These are phyloP conservation scores for Penicillium vulpinum DNA, from an alignment of 2,329 filamentous ascomycete genomes.

Conservation along the genomic window DNA sequence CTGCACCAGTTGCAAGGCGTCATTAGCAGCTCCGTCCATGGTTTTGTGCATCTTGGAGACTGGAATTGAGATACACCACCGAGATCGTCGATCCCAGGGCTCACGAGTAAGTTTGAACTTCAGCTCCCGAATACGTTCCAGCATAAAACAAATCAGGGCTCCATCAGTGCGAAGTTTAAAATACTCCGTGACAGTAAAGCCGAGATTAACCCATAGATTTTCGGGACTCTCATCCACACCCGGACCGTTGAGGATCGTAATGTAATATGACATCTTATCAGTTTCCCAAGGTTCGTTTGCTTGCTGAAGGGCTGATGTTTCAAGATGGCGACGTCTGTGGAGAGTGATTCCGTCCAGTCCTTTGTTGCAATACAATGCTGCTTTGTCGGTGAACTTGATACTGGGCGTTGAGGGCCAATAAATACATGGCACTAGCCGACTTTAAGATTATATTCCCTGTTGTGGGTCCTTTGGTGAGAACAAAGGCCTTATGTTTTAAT, in stretches of 20 bases:
- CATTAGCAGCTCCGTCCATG: neutral
- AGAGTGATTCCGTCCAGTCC: neutral
- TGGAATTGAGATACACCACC: conserved; percentile 6
- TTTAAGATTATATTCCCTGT: neutral
- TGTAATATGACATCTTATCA: conserved; percentile 3
- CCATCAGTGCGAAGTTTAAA: conserved; percentile 1
- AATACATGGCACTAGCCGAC: neutral
- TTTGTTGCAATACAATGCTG: neutral
- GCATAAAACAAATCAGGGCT: neutral
- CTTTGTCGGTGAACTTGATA: neutral
- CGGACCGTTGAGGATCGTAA: neutral
- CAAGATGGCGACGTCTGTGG: too few species aligned
- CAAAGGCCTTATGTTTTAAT: neutral
- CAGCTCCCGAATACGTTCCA: neutral
- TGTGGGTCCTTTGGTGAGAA: neutral
- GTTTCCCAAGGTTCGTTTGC: neutral
- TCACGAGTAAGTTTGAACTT: neutral
- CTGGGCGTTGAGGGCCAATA: neutral
- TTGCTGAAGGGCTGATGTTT: neutral
- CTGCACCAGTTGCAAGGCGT: neutral
- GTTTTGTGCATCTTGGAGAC: neutral
- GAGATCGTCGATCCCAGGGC: neutral
- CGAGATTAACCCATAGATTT: neutral
- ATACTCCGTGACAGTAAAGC: neutral
- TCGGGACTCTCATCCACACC: neutral